A percentile compares a stretch with the other conserved stretches of the same genome.
phyloP scores from a whole-genome alignment of 352 stramenopile genomes.

The Globisporangium cederbergense region DNA sequence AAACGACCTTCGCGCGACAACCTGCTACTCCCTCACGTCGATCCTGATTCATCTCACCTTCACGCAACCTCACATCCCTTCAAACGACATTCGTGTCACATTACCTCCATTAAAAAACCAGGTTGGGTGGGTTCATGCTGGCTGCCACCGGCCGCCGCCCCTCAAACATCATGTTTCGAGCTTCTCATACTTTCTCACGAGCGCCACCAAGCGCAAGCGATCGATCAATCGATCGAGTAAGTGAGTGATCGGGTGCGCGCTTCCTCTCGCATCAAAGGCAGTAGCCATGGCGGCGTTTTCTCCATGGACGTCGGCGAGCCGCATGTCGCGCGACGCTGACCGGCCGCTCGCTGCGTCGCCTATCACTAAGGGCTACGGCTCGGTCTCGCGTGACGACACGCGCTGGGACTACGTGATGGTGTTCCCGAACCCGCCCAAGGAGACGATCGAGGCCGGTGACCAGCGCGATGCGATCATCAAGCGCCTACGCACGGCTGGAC shows the following conservation, averaged over 20 bases:
- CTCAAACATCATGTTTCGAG: neutral
- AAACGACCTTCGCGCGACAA: slow-evolving; percentile 2
- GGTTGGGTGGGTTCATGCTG: slow-evolving; percentile 1
- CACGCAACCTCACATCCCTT: neutral
- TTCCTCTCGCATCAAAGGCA: neutral
- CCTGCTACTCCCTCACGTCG: neutral
- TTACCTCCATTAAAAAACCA: slow-evolving; percentile 4
- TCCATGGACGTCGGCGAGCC: slow-evolving; percentile 20
- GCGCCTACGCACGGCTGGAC: slow-evolving; percentile 51
- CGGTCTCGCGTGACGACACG: slow-evolving; percentile 29
- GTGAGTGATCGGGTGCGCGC: neutral
- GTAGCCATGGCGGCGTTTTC: slow-evolving; percentile 10
- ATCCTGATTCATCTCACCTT: slow-evolving; percentile 17
- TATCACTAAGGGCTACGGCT: slow-evolving; percentile 40
- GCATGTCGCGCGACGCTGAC: slow-evolving; percentile 21
- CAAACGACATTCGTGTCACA: slow-evolving; percentile 9
- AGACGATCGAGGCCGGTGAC: slow-evolving; percentile 54
- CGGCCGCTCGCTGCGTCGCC: slow-evolving; percentile 28
- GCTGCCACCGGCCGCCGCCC: neutral
- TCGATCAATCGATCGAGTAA: neutral
- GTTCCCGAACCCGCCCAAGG: slow-evolving; percentile 71
- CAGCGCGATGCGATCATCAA: slow-evolving; percentile 78
- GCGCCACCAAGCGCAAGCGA: neutral
- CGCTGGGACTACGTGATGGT: slow-evolving; percentile 86
- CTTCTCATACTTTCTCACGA: slow-evolving; percentile 9